Evolutionary conservation across 2,329 filamentous ascomycete genomes (phyloP).

Genomic region (Macrophomina pseudophaseolina): DNA sequence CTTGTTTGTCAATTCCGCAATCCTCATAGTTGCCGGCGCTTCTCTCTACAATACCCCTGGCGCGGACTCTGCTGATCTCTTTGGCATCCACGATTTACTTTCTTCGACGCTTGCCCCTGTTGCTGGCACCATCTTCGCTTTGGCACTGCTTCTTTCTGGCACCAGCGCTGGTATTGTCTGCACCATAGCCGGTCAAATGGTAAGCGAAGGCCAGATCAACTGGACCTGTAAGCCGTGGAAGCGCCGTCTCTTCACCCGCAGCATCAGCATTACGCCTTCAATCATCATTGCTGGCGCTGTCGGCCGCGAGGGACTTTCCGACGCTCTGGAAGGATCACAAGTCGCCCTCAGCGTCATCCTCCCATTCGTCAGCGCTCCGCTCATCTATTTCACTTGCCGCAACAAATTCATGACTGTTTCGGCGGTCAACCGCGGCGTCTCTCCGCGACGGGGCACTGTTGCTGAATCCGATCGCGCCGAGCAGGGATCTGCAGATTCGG

Average conservation of each 20-base stretch:
- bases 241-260: conserved; percentile 75
- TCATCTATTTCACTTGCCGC: conserved; percentile 84
- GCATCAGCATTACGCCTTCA: conserved; percentile 79
- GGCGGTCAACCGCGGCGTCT: conserved; percentile 28
- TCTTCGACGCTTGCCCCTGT: conserved; percentile 70
- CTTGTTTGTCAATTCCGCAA: conserved; percentile 82
- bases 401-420: conserved; percentile 79
- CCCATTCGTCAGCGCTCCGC: conserved; percentile 80
- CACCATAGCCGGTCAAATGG: conserved; percentile 89
- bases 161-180: conserved; percentile 84
- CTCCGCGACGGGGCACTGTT: background rate
- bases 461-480: conserved; percentile 24
- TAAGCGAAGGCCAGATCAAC: conserved; percentile 79
- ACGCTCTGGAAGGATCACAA: conserved; percentile 76
- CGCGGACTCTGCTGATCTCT: conserved; percentile 75
- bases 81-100: conserved; percentile 79
- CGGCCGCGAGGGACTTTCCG: conserved; percentile 71
- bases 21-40: conserved; percentile 80
- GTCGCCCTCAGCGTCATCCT: conserved; percentile 79
- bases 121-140: conserved; percentile 82
- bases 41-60: conserved; percentile 60
- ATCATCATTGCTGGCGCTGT: conserved; percentile 84
- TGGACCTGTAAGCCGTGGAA: conserved; percentile 80
- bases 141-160: conserved; percentile 80
- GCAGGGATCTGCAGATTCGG: conserved; percentile 30